Evolutionary conservation across 352 stramenopile genomes (phyloP).

Genomic region (Phytophthora aleatoria): DNA sequence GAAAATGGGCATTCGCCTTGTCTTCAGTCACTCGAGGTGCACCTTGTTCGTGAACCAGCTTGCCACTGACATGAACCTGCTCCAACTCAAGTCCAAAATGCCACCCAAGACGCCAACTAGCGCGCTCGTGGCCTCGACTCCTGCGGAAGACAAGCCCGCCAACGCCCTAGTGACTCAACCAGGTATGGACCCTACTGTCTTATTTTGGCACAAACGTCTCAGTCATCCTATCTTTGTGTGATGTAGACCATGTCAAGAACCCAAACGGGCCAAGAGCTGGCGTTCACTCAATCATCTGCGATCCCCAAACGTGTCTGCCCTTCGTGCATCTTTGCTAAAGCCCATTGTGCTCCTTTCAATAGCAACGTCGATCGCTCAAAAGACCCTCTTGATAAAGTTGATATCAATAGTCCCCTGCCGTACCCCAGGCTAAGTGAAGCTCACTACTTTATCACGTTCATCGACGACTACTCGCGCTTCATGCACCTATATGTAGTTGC

Average conservation of each 20-base stretch:
- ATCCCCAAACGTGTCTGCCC: not conserved
- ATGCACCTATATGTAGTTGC: not conserved
- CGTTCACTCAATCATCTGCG: not conserved
- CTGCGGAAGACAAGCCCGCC: not conserved
- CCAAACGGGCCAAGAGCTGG: not conserved
- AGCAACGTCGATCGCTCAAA: not conserved
- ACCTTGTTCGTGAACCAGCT: not conserved
- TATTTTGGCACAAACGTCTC: not conserved
- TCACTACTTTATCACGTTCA: not conserved
- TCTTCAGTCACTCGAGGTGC: no score
- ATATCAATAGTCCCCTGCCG: not conserved
- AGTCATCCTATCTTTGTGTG: not conserved
- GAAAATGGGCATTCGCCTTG: not conserved
- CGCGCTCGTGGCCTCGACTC: not conserved
- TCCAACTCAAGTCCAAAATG: not conserved
- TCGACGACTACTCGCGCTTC: not conserved
- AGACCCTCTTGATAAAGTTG: not conserved
- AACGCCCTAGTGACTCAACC: not conserved
- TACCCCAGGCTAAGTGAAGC: no score
- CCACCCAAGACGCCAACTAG: not conserved
- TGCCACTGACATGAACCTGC: not conserved
- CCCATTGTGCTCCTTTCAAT: not conserved
- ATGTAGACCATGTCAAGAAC: not conserved
- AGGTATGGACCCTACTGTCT: not conserved
- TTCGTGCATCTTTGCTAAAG: not conserved